Percentiles rank a stretch among this genome's conserved stretches.
Evolutionary conservation across 179 eudicot species (phyloP).

Genomic region (Carnegiea gigantea): DNA sequence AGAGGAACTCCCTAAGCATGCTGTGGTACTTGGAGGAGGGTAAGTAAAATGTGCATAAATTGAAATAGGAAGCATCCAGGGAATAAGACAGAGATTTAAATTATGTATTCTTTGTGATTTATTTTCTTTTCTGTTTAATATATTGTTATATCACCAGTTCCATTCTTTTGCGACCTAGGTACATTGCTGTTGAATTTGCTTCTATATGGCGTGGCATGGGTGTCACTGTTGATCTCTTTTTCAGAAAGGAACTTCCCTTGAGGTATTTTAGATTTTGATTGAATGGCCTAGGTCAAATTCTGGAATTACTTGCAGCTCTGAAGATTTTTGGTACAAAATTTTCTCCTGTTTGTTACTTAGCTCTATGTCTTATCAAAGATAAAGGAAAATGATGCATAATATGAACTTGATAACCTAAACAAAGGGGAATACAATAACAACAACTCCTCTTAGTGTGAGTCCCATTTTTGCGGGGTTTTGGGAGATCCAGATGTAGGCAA

Average conservation of each 20-base stretch:
- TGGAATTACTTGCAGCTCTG: background rate
- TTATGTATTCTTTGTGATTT: slow-evolving; percentile 7
- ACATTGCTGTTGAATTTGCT: slow-evolving; percentile 99
- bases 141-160: background rate
- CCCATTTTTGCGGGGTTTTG: no score
- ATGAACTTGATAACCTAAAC: background rate
- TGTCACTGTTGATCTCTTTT: slow-evolving; percentile 71
- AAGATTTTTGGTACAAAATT: background rate
- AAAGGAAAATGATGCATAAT: background rate
- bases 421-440: no score
- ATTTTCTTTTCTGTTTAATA: background rate
- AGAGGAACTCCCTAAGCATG: slow-evolving; percentile 93
- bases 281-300: background rate
- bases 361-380: background rate
- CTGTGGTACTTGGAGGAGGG: slow-evolving; percentile 96
- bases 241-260: slow-evolving; percentile 93
- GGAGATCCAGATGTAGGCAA: no score
- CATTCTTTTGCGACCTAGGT: slow-evolving; percentile 42
- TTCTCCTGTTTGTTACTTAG: background rate
- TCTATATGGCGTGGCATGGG: slow-evolving; percentile 99
- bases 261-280: slow-evolving; percentile 44
- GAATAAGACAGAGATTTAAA: slow-evolving; percentile 7
- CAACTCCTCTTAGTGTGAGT: no score
- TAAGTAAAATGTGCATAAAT: slow-evolving; percentile 30
- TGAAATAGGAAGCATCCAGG: background rate